These are phyloP conservation scores for Tilletia indica DNA, from an alignment of 1,284 basidiomycete species.

Conservation along the genomic window DNA sequence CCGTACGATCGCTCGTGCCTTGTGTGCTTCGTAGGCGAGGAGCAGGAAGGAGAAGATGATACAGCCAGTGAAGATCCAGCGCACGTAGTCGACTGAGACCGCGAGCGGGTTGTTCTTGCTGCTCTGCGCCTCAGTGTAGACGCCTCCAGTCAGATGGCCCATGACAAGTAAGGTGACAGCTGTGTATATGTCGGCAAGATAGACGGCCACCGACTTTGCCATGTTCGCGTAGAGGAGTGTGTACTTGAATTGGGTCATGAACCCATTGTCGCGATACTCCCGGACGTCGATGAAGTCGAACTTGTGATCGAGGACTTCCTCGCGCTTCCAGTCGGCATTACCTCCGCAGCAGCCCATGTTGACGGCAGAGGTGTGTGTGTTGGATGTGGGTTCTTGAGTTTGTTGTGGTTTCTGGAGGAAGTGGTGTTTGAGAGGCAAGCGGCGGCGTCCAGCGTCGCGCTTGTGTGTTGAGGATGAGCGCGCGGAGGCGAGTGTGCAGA, in stretches of 20 bases:
- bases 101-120: constrained; percentile 70
- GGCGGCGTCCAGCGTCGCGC: too few relatives aligned
- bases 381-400: background rate
- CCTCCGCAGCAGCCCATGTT: constrained; percentile 31
- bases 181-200: constrained; percentile 95
- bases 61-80: constrained; percentile 96
- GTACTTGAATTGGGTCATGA: constrained; percentile 82
- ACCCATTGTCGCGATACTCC: constrained; percentile 85
- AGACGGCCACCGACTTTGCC: constrained; percentile 91
- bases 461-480: too few relatives aligned
- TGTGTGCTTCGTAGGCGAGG: constrained; percentile 85
- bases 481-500: too few relatives aligned
- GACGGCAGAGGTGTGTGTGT: background rate
- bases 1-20: constrained; percentile 86
- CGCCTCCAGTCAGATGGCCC: constrained; percentile 81
- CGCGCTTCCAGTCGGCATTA: constrained; percentile 75
- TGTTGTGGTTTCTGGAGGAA: background rate
- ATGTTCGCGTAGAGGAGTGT: constrained; percentile 85
- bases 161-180: constrained; percentile 95
- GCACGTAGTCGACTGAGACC: constrained; percentile 83
- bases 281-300: constrained; percentile 94
- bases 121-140: constrained; percentile 71
- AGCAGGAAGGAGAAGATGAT: constrained; percentile 96
- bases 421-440: too few relatives aligned
- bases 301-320: constrained; percentile 97